Conservation (phyloP, 768 basidiomycete species). For the Tephrocybe sp. region DNA sequence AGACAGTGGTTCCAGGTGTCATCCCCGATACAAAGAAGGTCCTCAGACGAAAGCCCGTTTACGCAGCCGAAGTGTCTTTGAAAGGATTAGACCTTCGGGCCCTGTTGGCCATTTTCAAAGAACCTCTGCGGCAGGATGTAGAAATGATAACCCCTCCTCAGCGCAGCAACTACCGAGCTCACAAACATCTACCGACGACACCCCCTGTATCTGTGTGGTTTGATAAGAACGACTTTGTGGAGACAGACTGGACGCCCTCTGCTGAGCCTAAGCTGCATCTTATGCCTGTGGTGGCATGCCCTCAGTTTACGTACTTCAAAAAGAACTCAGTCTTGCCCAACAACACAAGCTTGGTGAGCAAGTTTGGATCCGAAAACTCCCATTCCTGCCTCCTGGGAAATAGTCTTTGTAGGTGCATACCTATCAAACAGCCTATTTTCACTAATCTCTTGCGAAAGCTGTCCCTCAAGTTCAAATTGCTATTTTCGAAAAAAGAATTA, state of each 20-base stretch:
- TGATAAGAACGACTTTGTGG: conserved; percentile 79
- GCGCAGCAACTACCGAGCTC: conserved; percentile 47
- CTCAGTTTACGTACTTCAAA: conserved; percentile 81
- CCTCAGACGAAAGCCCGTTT: conserved; percentile 78
- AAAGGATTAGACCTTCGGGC: conserved; percentile 75
- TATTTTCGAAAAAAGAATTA: conserved; percentile 53
- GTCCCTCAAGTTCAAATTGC: conserved; percentile 63
- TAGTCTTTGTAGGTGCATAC: conserved; percentile 53
- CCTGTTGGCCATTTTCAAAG: conserved; percentile 73
- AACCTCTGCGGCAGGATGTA: conserved; percentile 62
- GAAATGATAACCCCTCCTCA: conserved; percentile 45
- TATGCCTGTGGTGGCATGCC: conserved; percentile 71
- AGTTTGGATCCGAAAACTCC: conserved; percentile 84
- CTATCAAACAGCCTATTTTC: background rate
- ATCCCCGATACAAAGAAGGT: conserved; percentile 56
- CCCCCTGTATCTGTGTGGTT: conserved; percentile 62
- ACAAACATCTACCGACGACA: conserved; percentile 41
- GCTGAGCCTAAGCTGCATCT: conserved; percentile 61
- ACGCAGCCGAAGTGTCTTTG: conserved; percentile 81
- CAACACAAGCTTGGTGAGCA: conserved; percentile 49
- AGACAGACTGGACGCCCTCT: conserved; percentile 63
- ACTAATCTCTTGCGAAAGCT: conserved; percentile 36
- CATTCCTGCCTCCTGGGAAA: conserved; percentile 79
- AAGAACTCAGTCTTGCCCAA: conserved; percentile 43
- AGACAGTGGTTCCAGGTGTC: conserved; percentile 58